Evolutionary conservation across 164 flowering plant species (phyloP), one percentile per base, ranked within the genome.

Genomic region (Vitis riparia): DNA sequence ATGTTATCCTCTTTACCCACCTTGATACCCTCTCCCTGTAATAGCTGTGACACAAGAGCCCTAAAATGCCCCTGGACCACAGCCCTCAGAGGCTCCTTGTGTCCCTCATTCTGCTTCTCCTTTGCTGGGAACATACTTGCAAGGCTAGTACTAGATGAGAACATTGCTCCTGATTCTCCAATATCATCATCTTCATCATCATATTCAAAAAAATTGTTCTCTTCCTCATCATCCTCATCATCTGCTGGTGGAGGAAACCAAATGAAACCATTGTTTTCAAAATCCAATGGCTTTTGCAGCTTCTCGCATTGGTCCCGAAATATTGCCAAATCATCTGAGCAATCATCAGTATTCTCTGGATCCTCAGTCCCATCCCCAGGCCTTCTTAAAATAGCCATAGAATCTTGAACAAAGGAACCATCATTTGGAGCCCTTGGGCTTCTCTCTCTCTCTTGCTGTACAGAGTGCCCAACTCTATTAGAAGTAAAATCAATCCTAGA

Each of bases 191-290:
- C 99, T 2, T 93, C 97, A 75, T 94, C 98, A 63, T 93, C 97
- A 73, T 90, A 91, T 48, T 74, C 59, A 73, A 91, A 88, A 74
- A 81, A 86, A 76, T 74, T 84, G 70, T 73, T 76, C 69, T 88
- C 97, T 16, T 59, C 71, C 44, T 92, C 97, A 70, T 90, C 87
- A 68, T 80, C 79, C 72, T 80, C 91, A 73, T 85, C 85, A 19
- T 90, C 89, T 30, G 96, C 89, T 11, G 91, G 93, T 55, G 98
- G 99, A 70, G 99, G 99, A 76, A 81, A 81, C 99, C 99, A 93
- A 68, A 94, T 80, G 47, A 66, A 84, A 72, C 87, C 86, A 83
- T 88, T 87, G 79, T 80, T 81, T 79, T 91, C 92, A 82, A 91
- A 91, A 82, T 94, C 91, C 75, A 92, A 82, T 37, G 88, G 85